Evolutionary conservation across 192 early-diverging fungal species (phyloP).

Genomic region (Backusella liffmaniae): DNA sequence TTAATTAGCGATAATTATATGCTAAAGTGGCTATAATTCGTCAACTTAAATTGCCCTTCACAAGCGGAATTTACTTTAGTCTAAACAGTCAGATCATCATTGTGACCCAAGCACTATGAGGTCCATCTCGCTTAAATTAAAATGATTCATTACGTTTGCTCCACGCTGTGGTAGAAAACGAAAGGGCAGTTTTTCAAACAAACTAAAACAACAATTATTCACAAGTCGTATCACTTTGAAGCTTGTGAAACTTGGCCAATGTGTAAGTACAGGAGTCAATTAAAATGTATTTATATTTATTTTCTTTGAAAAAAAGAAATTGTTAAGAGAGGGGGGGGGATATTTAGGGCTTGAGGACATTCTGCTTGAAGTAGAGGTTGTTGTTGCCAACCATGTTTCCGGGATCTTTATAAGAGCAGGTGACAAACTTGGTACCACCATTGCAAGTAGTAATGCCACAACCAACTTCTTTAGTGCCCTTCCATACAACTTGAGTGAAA

Average conservation of each 20-base stretch:
- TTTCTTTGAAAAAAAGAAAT: neutral
- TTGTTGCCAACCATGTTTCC: constrained; percentile 36
- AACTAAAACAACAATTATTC: neutral
- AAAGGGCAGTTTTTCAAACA: neutral
- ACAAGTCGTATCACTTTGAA: neutral
- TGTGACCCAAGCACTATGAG: neutral
- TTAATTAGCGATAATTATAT: neutral
- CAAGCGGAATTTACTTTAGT: neutral
- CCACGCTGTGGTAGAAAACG: neutral
- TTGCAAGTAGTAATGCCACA: constrained; percentile 33
- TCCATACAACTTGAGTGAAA: constrained; percentile 48
- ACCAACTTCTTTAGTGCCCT: constrained; percentile 32
- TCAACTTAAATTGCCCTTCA: too few species aligned
- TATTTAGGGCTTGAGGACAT: constrained; percentile 27
- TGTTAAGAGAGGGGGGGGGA: neutral
- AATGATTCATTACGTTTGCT: neutral
- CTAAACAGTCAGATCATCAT: neutral
- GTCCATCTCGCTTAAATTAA: neutral
- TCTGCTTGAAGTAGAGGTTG: constrained; percentile 24
- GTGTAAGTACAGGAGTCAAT: neutral
- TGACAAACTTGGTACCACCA: constrained; percentile 34
- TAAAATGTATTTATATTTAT: neutral
- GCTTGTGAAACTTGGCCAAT: neutral
- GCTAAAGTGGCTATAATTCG: neutral
- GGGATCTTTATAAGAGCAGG: constrained; percentile 42